These are phyloP conservation scores for Papilionanthe hybrid DNA, from an alignment of 116 monocot species.

Conservation along the genomic window DNA sequence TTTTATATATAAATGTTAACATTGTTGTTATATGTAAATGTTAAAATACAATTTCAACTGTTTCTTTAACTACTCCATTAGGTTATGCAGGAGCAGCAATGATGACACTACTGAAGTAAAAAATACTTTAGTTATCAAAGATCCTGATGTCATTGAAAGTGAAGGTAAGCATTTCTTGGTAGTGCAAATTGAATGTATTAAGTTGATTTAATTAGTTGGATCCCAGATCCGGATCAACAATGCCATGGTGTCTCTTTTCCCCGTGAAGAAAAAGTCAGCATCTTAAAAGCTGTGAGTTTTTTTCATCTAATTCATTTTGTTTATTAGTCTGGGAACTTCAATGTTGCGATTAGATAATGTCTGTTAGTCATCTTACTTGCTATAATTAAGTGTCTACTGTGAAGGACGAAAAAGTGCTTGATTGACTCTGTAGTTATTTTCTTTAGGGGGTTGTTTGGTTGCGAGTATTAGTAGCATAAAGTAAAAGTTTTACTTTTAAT, in stretches of 20 bases:
- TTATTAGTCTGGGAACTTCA: neutral
- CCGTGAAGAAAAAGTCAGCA: conserved; percentile 91
- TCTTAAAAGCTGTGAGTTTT: conserved; percentile 81
- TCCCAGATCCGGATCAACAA: conserved; percentile 80
- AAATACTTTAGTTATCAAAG: conserved; percentile 36
- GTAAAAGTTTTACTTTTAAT: too few relatives aligned
- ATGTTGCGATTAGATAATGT: neutral
- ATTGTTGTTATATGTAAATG: neutral
- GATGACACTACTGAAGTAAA: conserved; percentile 44
- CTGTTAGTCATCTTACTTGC: neutral
- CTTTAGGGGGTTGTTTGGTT: neutral
- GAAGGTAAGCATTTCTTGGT: conserved; percentile 46
- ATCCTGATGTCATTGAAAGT: conserved; percentile 60
- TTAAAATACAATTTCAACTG: neutral
- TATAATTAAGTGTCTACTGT: neutral
- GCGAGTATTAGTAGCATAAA: too few relatives aligned
- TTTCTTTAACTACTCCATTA: conserved; percentile 2
- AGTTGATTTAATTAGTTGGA: neutral
- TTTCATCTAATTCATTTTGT: neutral
- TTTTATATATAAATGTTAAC: neutral
- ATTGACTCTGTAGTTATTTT: neutral
- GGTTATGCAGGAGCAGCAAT: conserved; percentile 40
- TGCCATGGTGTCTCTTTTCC: conserved; percentile 62
- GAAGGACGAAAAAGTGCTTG: neutral
- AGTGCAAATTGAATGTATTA: neutral